Conservation (phyloP, 345 rosid species). For the Hibiscus mutabilis region DNA sequence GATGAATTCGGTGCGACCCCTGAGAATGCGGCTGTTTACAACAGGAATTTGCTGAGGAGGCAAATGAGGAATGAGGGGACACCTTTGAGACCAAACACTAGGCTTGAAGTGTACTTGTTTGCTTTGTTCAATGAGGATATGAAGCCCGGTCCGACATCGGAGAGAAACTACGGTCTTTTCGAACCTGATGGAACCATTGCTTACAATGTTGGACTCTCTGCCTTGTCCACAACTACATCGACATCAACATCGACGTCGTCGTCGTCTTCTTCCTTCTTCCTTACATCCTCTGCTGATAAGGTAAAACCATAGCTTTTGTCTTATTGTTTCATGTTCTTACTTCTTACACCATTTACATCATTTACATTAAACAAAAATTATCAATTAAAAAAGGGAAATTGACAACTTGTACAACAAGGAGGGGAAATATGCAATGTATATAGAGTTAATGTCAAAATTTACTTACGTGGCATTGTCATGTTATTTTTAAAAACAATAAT, state of each 20-base stretch:
- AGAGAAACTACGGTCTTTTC: slow-evolving; percentile 83
- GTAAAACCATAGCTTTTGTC: slow-evolving; percentile 33
- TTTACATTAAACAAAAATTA: not conserved
- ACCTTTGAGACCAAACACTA: slow-evolving; percentile 55
- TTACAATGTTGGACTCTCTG: slow-evolving; percentile 82
- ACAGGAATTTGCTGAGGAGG: slow-evolving; percentile 60
- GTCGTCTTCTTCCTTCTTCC: slow-evolving; percentile 51
- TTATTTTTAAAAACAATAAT: no score
- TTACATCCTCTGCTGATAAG: slow-evolving; percentile 70
- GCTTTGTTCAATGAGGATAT: slow-evolving; percentile 87
- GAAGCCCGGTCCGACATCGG: slow-evolving; percentile 92
- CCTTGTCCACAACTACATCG: slow-evolving; percentile 38
- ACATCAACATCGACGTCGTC: slow-evolving; percentile 20
- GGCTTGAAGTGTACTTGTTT: slow-evolving; percentile 71
- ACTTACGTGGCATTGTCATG: no score
- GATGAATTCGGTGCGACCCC: slow-evolving; percentile 66
- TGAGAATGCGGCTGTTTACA: slow-evolving; percentile 69
- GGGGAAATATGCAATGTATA: not conserved
- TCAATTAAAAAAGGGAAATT: not conserved
- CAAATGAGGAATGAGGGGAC: slow-evolving; percentile 77
- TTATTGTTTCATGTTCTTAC: not conserved
- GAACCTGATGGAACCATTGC: slow-evolving; percentile 82
- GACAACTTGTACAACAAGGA: not conserved
- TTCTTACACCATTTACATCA: not conserved
- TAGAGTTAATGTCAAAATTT: no score